phyloP scores from a whole-genome alignment of 2,329 filamentous ascomycete species.

The Calonectria ilicicola region DNA sequence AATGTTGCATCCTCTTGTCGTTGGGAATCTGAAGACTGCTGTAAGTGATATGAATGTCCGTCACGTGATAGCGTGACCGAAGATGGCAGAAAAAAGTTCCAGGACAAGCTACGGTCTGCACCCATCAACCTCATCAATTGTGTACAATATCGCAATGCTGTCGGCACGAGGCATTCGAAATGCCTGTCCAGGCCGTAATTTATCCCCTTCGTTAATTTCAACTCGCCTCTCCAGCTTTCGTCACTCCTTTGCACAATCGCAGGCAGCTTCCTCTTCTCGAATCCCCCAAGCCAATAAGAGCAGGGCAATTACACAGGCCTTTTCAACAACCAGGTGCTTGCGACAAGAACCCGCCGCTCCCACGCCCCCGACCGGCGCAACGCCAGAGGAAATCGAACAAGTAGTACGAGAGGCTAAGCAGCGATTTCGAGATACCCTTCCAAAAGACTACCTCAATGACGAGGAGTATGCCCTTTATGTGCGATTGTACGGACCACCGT shows the following conservation, averaged over 20 bases:
- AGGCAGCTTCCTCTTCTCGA: slow-evolving; percentile 30
- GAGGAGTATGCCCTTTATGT: slow-evolving; percentile 83
- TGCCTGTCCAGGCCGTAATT: slow-evolving; percentile 47
- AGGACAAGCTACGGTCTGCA: slow-evolving; percentile 19
- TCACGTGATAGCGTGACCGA: slow-evolving; percentile 46
- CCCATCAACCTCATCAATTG: slow-evolving; percentile 19
- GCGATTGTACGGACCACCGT: slow-evolving; percentile 82
- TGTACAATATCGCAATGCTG: slow-evolving; percentile 48
- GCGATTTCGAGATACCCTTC: slow-evolving; percentile 81
- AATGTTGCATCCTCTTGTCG: too few species aligned
- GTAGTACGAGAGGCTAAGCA: slow-evolving; percentile 79
- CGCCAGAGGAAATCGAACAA: slow-evolving; percentile 63
- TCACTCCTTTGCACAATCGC: slow-evolving; percentile 30
- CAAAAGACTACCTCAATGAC: slow-evolving; percentile 75
- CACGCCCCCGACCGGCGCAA: slow-evolving; percentile 14
- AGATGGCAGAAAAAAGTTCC: slow-evolving; percentile 39
- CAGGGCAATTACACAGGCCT: slow-evolving; percentile 41
- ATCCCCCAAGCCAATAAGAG: slow-evolving; percentile 41
- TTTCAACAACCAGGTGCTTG: slow-evolving; percentile 45
- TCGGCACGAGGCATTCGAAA: slow-evolving; percentile 48
- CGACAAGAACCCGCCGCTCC: slow-evolving; percentile 33
- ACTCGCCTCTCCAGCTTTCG: slow-evolving; percentile 25
- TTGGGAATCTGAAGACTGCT: not conserved
- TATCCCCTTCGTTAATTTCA: slow-evolving; percentile 27
- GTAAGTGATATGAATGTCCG: slow-evolving; percentile 8